These are phyloP conservation scores for Colletotrichum lupini DNA, from an alignment of 2,329 filamentous ascomycete genomes.

Conservation along the genomic window DNA sequence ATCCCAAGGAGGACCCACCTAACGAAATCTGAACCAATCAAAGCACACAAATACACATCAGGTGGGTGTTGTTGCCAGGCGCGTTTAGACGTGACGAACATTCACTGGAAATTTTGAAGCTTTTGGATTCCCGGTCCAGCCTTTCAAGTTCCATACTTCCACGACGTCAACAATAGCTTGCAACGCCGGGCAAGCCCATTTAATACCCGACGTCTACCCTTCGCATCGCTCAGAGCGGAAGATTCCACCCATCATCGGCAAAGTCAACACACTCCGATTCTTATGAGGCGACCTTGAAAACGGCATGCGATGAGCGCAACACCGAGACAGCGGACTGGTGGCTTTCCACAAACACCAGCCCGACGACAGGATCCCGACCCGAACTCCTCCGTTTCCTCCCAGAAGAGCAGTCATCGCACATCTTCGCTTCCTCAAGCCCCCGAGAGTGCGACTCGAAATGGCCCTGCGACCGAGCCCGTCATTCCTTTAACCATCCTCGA, in stretches of 20 bases:
- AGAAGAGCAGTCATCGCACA: constrained; percentile 21
- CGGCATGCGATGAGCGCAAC: constrained; percentile 84
- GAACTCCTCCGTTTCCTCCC: constrained; percentile 29
- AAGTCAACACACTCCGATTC: neutral
- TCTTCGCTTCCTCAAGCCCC: constrained; percentile 59
- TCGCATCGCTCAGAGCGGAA: neutral
- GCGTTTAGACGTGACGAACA: constrained; percentile 53
- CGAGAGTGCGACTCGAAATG: constrained; percentile 46
- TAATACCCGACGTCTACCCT: neutral
- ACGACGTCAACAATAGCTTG: constrained; percentile 26
- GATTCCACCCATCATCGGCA: neutral
- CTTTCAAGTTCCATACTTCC: neutral
- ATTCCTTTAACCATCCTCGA: constrained; percentile 87
- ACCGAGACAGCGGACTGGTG: constrained; percentile 83
- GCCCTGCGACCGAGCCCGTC: constrained; percentile 64
- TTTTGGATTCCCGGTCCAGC: constrained; percentile 8
- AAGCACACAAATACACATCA: neutral
- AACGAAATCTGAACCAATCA: neutral
- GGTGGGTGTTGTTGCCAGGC: constrained; percentile 37
- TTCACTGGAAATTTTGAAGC: constrained; percentile 34
- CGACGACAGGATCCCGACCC: constrained; percentile 43
- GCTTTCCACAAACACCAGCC: constrained; percentile 80
- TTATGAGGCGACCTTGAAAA: constrained; percentile 40
- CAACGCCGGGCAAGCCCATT: constrained; percentile 19
- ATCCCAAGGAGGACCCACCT: neutral